These are phyloP conservation scores for Monosporozyma siamensis DNA, from an alignment of 805 yeast species.

Conservation along the genomic window DNA sequence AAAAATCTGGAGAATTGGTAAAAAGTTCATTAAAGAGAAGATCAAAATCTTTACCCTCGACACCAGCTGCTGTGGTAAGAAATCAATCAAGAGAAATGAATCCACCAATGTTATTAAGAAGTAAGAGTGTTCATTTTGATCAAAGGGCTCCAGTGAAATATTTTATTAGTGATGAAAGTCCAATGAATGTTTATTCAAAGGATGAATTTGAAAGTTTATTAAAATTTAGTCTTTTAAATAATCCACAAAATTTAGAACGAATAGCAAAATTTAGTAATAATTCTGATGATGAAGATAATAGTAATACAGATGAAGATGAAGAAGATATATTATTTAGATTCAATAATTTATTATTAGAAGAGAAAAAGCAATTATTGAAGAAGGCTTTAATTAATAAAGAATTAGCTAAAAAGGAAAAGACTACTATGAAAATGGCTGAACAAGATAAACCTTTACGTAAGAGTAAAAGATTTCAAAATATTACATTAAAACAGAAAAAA, in stretches of 20 bases:
- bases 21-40: slow-evolving; percentile 28
- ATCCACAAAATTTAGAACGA: not conserved
- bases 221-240: slow-evolving; percentile 5
- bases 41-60: slow-evolving; percentile 38
- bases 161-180: slow-evolving; percentile 66
- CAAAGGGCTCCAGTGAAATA: slow-evolving; percentile 61
- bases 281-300: not conserved
- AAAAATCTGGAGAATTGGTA: slow-evolving; percentile 78
- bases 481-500: not conserved
- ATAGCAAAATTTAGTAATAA: not conserved
- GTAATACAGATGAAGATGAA: not conserved
- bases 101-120: slow-evolving; percentile 39
- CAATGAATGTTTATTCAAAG: slow-evolving; percentile 51
- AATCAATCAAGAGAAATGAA: not conserved
- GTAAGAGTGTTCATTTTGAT: slow-evolving; percentile 77
- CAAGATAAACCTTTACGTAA: slow-evolving; percentile 6
- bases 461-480: slow-evolving; percentile 12
- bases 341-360: not conserved
- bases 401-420: not conserved
- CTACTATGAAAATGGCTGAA: not conserved
- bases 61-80: slow-evolving; percentile 6
- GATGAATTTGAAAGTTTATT: slow-evolving; percentile 28
- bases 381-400: not conserved
- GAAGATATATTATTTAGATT: not conserved
- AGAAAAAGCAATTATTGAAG: not conserved